A percentile compares a stretch with the other conserved stretches of the same genome.
phyloP scores from a whole-genome alignment of 2,329 filamentous ascomycete genomes.

The Colletotrichum gloeosporioides region DNA sequence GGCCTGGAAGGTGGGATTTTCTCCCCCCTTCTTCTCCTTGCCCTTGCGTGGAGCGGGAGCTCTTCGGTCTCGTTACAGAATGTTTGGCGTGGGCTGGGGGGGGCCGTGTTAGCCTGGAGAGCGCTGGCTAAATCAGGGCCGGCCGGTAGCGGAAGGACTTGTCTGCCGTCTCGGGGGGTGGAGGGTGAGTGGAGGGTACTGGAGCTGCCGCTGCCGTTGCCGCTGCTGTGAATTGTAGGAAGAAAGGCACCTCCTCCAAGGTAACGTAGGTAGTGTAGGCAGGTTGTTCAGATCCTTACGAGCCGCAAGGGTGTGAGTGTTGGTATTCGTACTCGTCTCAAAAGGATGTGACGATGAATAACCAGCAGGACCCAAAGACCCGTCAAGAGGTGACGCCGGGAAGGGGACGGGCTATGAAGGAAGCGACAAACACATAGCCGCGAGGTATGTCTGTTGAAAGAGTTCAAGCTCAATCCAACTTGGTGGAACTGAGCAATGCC shows the following conservation, averaged over 20 bases:
- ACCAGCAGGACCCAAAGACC: not conserved
- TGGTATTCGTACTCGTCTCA: not conserved
- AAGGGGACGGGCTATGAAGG: conserved; percentile 1
- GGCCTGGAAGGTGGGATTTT: conserved; percentile 16
- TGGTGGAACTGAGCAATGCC: conserved; percentile 5
- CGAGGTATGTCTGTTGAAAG: conserved; percentile 3
- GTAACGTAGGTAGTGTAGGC: not conserved
- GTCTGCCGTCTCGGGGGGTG: not conserved
- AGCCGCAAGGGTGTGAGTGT: not conserved
- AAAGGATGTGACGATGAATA: not conserved
- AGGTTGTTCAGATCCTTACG: not conserved
- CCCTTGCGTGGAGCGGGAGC: conserved; percentile 22
- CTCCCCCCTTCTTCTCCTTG: not conserved
- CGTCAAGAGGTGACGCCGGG: not conserved
- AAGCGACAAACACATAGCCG: conserved; percentile 2
- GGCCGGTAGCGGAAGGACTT: conserved; percentile 13
- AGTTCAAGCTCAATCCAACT: not conserved
- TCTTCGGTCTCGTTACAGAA: conserved; percentile 22
- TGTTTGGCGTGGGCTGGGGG: conserved; percentile 19
- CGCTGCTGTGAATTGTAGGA: not conserved
- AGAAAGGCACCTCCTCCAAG: not conserved
- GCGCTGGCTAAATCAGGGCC: not conserved
- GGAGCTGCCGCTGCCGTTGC: not conserved
- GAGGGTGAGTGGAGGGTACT: not conserved
- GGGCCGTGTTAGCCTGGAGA: conserved; percentile 18